Conservation (phyloP, 148 eudicot species). For the Tetragonia tetragonoides region DNA sequence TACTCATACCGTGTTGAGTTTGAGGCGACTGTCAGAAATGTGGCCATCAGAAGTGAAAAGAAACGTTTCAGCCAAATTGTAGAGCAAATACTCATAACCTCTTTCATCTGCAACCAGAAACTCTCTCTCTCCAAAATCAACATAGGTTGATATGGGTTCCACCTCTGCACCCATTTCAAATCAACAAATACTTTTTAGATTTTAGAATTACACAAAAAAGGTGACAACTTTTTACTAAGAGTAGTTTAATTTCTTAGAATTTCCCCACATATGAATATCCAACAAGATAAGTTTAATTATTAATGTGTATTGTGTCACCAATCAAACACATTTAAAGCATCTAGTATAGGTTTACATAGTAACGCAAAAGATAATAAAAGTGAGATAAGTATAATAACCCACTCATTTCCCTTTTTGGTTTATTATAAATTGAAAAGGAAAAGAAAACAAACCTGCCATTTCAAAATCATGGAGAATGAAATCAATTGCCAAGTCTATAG, state of each 20-base stretch:
- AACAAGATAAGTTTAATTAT: neutral
- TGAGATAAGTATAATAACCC: neutral
- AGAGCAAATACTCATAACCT: slow-evolving; percentile 72
- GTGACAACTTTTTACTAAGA: neutral
- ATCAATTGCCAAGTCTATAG: slow-evolving; percentile 89
- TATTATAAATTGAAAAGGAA: neutral
- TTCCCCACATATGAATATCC: neutral
- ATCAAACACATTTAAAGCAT: neutral
- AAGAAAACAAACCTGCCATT: slow-evolving; percentile 74
- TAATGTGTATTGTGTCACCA: neutral
- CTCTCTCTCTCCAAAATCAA: slow-evolving; percentile 82
- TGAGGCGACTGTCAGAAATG: slow-evolving; percentile 64
- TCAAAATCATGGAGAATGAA: slow-evolving; percentile 95
- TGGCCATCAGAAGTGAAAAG: slow-evolving; percentile 55
- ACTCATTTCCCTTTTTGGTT: neutral
- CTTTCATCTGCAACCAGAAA: slow-evolving; percentile 81
- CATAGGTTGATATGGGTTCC: slow-evolving; percentile 83
- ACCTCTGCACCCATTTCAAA: slow-evolving; percentile 48
- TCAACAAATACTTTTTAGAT: no score
- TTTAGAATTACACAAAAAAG: neutral
- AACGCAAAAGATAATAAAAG: neutral
- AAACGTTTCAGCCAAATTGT: slow-evolving; percentile 74
- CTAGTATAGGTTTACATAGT: neutral
- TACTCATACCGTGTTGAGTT: slow-evolving; percentile 75
- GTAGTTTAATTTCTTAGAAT: neutral